phyloP scores from a whole-genome alignment of 352 stramenopile genomes.

The Phytophthora sojae region DNA sequence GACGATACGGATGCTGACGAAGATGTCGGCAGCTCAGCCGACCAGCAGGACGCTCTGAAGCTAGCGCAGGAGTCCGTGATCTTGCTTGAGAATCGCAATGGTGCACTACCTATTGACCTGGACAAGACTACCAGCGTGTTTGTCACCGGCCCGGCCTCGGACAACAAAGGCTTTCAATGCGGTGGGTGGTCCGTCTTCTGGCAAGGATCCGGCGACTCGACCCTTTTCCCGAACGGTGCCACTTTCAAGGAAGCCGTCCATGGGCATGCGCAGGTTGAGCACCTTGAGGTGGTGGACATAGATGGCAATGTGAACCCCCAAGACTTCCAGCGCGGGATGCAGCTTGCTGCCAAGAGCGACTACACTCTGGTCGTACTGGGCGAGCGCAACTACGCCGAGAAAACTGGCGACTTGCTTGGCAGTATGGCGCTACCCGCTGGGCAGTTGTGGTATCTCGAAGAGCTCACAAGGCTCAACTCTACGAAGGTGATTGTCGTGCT shows the following conservation, averaged over 20 bases:
- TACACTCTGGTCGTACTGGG: constrained; percentile 82
- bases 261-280: constrained; percentile 25
- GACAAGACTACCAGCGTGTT: constrained; percentile 47
- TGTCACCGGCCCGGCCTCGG: constrained; percentile 62
- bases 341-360: constrained; percentile 59
- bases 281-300: constrained; percentile 61
- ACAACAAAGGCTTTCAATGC: constrained; percentile 80
- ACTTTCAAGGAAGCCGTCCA: constrained; percentile 65
- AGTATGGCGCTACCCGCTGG: constrained; percentile 61
- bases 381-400: constrained; percentile 86
- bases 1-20: constrained; percentile 4
- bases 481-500: constrained; percentile 82
- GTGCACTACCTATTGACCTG: constrained; percentile 47
- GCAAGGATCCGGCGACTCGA: constrained; percentile 68
- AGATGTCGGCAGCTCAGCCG: constrained; percentile 54
- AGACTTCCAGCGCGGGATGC: constrained; percentile 50
- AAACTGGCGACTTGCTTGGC: constrained; percentile 74
- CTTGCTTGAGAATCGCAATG: constrained; percentile 75
- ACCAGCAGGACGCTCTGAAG: constrained; percentile 63
- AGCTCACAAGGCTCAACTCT: constrained; percentile 52
- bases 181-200: constrained; percentile 79
- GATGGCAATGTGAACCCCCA: constrained; percentile 46
- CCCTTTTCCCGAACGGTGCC: constrained; percentile 66
- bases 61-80: constrained; percentile 84
- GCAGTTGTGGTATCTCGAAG: constrained; percentile 67